Base-by-base conservation (phyloP, 192 early-diverging fungal species). In the Entomortierella chlamydospora region DNA sequence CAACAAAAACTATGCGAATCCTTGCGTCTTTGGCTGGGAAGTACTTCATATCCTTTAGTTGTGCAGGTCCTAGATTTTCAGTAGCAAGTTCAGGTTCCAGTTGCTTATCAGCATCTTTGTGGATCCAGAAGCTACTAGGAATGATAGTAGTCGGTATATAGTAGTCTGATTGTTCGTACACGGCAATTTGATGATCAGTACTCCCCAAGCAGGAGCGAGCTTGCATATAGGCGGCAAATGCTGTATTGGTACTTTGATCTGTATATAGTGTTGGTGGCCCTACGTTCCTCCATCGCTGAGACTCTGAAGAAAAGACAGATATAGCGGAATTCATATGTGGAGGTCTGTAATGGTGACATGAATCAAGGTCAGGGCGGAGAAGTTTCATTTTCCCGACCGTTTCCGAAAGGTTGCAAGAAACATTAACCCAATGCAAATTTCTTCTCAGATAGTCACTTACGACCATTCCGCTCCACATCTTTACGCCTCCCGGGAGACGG, bases 161-260 rank as follows among this genome's bases (percentile, higher is more conserved):
- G 22, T 74, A 52, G 31, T 74, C 15, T 34, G 64, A 39, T 4
- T 56, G 64, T 2, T 25, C 49, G 26, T 68, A 74, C 4, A 74
- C 23, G 12, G 55, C 41, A 15, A 74, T 54, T 23, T 56, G 64
- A 37, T 74, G 39, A 8, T 62, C 58, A 15, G 54, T 57, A 2
- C 47, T 55, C 0, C 12, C 23, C 1, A 57, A 15, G 28, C 10
- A 53, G 5, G 57, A 28, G 0, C 42, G 22, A 3, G 58, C 54
- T 26, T 74, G 72, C 15, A 74, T 43, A 33, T 74, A 74, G 2
- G 72, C 64, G 9, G 59, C 26, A n/a, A 74, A 39, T 2, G 72
- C 61, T 25, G 29, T 30, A 2, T 61, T n/a, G 12, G 64, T 54
- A 2, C 1, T 4, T 6, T n/a, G 28, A 43, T 68, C 57, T 5